These are phyloP conservation scores for Pseudopithomyces maydicus DNA, from an alignment of 2,329 filamentous ascomycete species.

Conservation along the genomic window DNA sequence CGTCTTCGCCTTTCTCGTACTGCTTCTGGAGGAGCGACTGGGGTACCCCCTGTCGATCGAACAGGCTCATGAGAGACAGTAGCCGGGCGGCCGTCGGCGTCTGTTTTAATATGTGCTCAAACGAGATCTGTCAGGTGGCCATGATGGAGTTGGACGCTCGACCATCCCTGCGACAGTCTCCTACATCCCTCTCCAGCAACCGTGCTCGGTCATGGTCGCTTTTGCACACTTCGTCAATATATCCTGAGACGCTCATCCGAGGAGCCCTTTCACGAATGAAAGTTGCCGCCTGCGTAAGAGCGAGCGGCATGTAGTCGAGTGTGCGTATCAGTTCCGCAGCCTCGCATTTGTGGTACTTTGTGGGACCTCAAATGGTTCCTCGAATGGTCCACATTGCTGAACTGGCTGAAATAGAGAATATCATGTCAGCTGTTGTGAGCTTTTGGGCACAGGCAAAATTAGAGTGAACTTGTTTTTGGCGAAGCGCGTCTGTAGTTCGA, in stretches of 20 bases:
- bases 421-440: no score
- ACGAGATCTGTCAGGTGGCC: slow-evolving; percentile 42
- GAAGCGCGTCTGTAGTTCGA: no score
- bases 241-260: slow-evolving; percentile 27
- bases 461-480: no score
- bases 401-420: no score
- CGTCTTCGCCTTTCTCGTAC: slow-evolving; percentile 7
- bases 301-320: slow-evolving; percentile 33
- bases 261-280: slow-evolving; percentile 30
- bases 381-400: no score
- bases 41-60: slow-evolving; percentile 50
- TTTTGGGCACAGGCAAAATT: no score
- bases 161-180: background rate
- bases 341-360: no score
- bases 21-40: slow-evolving; percentile 24
- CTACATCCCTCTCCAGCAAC: slow-evolving; percentile 13
- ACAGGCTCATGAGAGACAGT: slow-evolving; percentile 55
- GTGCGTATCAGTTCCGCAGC: background rate
- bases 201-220: slow-evolving; percentile 33
- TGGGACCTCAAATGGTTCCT: no score
- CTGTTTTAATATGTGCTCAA: slow-evolving; percentile 38
- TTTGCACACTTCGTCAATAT: slow-evolving; percentile 46
- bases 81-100: slow-evolving; percentile 46
- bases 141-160: slow-evolving; percentile 43
- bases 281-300: slow-evolving; percentile 40